phyloP scores from a whole-genome alignment of 305 asterid genomes.

The Solanum aculeatissimum region DNA sequence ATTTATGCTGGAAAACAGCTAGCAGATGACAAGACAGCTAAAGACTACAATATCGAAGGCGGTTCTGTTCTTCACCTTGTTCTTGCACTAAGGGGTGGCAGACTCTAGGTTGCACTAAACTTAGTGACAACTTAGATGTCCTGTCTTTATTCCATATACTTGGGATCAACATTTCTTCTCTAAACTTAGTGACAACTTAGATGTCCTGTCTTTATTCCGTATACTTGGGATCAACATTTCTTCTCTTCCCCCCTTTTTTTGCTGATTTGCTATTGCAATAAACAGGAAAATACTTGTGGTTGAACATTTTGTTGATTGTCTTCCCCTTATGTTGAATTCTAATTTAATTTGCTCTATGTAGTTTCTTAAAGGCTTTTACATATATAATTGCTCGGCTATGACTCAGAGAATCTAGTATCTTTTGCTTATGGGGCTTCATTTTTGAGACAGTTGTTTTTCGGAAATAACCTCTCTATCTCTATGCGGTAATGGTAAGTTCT shows the following conservation, averaged over 20 bases:
- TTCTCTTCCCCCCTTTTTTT: not conserved
- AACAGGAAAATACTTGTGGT: not conserved
- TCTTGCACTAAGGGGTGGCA: constrained; percentile 75
- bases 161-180: not conserved
- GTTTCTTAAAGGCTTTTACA: not conserved
- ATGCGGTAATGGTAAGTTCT: no score
- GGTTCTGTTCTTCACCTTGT: constrained; percentile 91
- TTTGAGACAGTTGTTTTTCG: no score
- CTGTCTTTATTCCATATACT: not conserved
- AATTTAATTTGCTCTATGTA: not conserved
- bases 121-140: not conserved
- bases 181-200: not conserved
- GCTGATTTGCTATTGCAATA: not conserved
- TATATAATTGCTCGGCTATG: no score
- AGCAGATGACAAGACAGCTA: constrained; percentile 82
- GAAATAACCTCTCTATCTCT: no score
- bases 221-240: not conserved
- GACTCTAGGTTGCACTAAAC: constrained; percentile 7
- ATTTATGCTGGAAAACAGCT: constrained; percentile 90
- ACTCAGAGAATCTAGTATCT: no score
- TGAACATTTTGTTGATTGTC: not conserved
- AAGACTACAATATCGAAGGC: constrained; percentile 82
- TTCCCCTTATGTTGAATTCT: not conserved
- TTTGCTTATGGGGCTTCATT: no score
- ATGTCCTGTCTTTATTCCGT: not conserved